Evolutionary conservation across 345 rosid species (phyloP), one percentile per base, ranked within the genome.

Genomic region (Clausena lansium): DNA sequence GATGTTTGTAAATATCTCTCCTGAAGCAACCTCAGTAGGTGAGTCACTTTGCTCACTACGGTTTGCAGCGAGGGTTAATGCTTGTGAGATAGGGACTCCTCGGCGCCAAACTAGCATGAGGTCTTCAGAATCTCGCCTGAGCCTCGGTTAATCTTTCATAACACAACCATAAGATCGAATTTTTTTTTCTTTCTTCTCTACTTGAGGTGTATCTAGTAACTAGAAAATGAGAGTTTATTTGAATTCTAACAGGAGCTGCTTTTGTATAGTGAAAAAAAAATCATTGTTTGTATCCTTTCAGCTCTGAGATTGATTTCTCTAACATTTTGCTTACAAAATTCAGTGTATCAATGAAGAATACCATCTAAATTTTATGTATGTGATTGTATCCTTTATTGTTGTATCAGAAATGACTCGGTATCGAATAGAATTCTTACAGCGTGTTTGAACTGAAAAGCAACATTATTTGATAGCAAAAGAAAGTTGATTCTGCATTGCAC

Each of bases 1-100:
- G 52, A 97, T 94, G 99, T 90, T 97, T 75, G 99, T 93, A 75
- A 97, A 94, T 81, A 83, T 94, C 69, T 91, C 98, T 0, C 99
- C 99, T 0, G 98, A 94, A 57, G 86, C 91, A 13, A 69, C 98
- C 59, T 94, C 98, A 5, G 87, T 83, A 2, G 93, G 96, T 7
- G 99, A 97, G 88, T 94, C 98, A 4, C 90, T 97, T 6, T 97
- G 98, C 85, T 97, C 98, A 17, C 91, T 97, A 19, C 88, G 98
- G 25, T 97, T 97, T 3, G 99, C 99, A 63, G 95, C 99, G 8
- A 86, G 99, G 78, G 99, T 97, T 24, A 97, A 97, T 81, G 93
- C 98, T 50, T 97, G 99, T n/a, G 99, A 97, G 86, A 97, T 97
- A 70, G 99, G 99, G 70, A 89, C 90, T 63, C 98, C 99, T 8